Base-by-base conservation (phyloP, 257 asterid genomes). In the Nicotiana benthamiana region DNA sequence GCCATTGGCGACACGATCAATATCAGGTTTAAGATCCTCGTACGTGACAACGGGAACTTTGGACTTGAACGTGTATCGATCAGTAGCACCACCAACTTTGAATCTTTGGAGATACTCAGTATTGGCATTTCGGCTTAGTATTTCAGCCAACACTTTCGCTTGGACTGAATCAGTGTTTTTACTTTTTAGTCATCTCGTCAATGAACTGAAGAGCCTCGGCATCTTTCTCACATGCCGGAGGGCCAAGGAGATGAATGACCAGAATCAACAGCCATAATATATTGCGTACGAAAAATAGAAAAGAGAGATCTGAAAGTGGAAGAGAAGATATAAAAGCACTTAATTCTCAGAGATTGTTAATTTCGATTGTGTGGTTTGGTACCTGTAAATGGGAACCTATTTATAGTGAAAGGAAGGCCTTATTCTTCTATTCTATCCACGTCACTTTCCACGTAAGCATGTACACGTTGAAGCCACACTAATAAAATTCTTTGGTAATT, bases 1-100 rank as follows among this genome's bases (percentile, higher is more conserved):
- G 4, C 97, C 98, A n/a, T 88, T 87, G 0, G 97, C 97, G 1
- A 93, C 85, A 78, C 98, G 93, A 74, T 85, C 89, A 75, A 94
- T 91, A 81, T 90, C 87, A 51, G 97, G 93, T 57, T 87, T 93
- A 70, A 94, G 89, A 85, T 91, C 97, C 84, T 94, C 97, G 57
- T 93, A 94, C 0, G 85, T 81, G 15, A 91, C 90, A 8, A 91
- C 90, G 7, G 98, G 97, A 40, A 93, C 84, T 82, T 79, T 90
- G 4, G 94, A 87, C 89, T 94, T 94, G 83, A 90, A 94, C 1
- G 91, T 53, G 4, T 86, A 88, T 3, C 97, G 87, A 26, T 90
- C 97, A 1, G 87, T 90, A 0, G 94, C 93, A 4, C 94, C 96
- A 27, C 51, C 78, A 2, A 94, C 87, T 3, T 79, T 67, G 82